Conservation (phyloP, 2,329 filamentous ascomycete genomes). For the Pseudogymnoascus sp. region DNA sequence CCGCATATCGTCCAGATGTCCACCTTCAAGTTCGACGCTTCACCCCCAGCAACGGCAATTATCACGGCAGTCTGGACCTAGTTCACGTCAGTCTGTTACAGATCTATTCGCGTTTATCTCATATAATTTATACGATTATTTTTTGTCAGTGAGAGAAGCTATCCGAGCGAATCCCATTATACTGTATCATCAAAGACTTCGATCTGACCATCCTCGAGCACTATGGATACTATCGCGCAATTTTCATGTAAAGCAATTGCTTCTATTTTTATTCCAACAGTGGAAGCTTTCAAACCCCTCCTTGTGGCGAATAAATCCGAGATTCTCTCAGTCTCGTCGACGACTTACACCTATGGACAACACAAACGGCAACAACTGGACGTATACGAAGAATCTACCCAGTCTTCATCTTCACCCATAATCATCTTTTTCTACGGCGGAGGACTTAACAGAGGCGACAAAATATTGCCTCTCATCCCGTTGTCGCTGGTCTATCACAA, state of each 20-base stretch:
- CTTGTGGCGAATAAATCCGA: constrained; percentile 18
- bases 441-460: constrained; percentile 22
- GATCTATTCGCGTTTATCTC: not conserved
- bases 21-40: not conserved
- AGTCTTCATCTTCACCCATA: constrained; percentile 17
- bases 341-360: constrained; percentile 20
- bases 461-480: constrained; percentile 14
- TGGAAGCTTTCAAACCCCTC: constrained; percentile 20
- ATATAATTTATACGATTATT: not conserved
- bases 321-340: constrained; percentile 20
- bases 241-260: constrained; percentile 11
- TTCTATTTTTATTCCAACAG: constrained; percentile 18
- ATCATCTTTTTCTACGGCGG: constrained; percentile 26
- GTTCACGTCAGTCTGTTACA: not conserved
- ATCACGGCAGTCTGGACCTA: not conserved
- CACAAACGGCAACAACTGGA: constrained; percentile 25
- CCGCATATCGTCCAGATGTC: not conserved
- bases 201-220: not conserved
- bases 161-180: not conserved
- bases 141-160: not conserved
- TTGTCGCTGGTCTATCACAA: constrained; percentile 23
- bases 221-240: not conserved
- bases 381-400: constrained; percentile 16
- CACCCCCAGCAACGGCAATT: not conserved
- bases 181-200: not conserved